Evolutionary conservation across 2,329 filamentous ascomycete genomes (phyloP).

Genomic region (Alternaria arbusti): DNA sequence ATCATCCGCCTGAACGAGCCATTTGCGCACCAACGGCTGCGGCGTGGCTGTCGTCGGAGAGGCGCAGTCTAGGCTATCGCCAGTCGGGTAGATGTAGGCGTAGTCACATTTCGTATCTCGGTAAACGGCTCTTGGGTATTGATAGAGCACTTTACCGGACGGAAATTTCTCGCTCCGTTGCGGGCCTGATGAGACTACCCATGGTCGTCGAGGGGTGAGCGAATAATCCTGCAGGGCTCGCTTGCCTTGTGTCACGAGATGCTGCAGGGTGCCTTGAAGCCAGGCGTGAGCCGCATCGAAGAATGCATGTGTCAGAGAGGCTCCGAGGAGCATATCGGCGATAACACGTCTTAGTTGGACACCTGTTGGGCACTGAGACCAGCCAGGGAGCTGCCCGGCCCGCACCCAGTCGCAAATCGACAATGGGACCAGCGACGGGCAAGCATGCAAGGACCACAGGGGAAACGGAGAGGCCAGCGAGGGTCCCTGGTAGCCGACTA

Average conservation of each 20-base stretch:
- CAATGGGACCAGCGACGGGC: slow-evolving; percentile 27
- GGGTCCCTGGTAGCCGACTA: slow-evolving; percentile 32
- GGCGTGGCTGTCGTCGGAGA: slow-evolving; percentile 21
- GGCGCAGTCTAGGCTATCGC: slow-evolving; percentile 24
- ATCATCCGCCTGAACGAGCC: slow-evolving; percentile 23
- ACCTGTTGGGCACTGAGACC: slow-evolving; percentile 15
- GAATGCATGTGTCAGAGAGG: slow-evolving; percentile 9
- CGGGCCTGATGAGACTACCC: slow-evolving; percentile 16
- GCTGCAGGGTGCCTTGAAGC: slow-evolving; percentile 18
- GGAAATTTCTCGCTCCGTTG: slow-evolving; percentile 41
- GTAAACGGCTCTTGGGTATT: slow-evolving; percentile 18
- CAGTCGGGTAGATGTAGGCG: slow-evolving; percentile 16
- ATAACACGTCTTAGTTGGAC: slow-evolving; percentile 7
- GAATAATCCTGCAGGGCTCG: slow-evolving; percentile 21
- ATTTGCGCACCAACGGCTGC: slow-evolving; percentile 23
- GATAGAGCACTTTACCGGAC: slow-evolving; percentile 25
- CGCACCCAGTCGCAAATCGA: slow-evolving; percentile 48
- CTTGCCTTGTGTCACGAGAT: slow-evolving; percentile 23
- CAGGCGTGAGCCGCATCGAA: slow-evolving; percentile 19
- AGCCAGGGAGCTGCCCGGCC: slow-evolving; percentile 39
- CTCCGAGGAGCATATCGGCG: slow-evolving; percentile 11
- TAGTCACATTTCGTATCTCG: slow-evolving; percentile 21
- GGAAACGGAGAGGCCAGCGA: slow-evolving; percentile 20
- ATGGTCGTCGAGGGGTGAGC: slow-evolving; percentile 8
- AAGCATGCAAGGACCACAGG: slow-evolving; percentile 24